These are phyloP conservation scores for Urostyla sp. DNA, from an alignment of 73 alveolate genomes.

Conservation along the genomic window DNA sequence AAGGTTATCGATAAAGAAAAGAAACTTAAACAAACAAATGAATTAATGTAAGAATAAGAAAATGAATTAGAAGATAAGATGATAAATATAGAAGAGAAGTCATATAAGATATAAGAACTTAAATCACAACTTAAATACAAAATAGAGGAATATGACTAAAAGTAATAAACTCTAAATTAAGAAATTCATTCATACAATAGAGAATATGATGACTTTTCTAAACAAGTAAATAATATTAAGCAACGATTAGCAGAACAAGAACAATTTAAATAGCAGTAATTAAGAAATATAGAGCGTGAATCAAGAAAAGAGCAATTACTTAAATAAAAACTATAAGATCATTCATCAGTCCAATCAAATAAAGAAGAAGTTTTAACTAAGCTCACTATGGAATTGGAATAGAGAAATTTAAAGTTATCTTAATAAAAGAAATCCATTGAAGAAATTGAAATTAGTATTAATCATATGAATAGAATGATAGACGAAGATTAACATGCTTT, in stretches of 20 bases:
- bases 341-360: neutral
- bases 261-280: neutral
- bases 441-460: constrained; percentile 29
- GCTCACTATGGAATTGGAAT: constrained; percentile 16
- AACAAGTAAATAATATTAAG: constrained; percentile 1
- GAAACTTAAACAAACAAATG: neutral
- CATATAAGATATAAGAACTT: neutral
- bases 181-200: neutral
- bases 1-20: neutral
- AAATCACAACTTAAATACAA: neutral
- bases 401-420: constrained; percentile 1
- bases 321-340: neutral
- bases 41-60: neutral
- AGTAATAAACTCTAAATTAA: neutral
- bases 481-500: constrained; percentile 18
- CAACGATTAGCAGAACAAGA: neutral
- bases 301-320: neutral
- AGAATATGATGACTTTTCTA: constrained; percentile 42
- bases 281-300: constrained; percentile 3
- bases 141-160: neutral
- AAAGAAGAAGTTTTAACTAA: constrained; percentile 19
- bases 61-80: neutral
- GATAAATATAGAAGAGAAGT: neutral
- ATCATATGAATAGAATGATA: neutral
- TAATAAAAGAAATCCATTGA: constrained; percentile 20